Percentiles rank a stretch among this genome's conserved stretches.
These are phyloP conservation scores for Flaveria bidentis DNA, from an alignment of 129 eudicot genomes.

Conservation along the genomic window DNA sequence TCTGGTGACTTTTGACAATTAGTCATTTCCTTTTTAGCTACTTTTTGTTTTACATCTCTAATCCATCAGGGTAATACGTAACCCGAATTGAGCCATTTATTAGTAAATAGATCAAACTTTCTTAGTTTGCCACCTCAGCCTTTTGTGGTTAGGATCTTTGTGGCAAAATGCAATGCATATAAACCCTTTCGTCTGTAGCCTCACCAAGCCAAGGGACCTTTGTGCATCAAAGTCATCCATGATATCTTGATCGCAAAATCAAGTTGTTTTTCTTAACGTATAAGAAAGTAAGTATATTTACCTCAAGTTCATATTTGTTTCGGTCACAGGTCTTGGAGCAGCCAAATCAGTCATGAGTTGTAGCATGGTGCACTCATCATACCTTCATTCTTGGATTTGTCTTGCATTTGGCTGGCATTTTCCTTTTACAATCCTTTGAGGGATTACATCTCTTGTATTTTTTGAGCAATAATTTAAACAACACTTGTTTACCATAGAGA, in stretches of 20 bases:
- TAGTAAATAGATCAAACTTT: neutral
- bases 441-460: neutral
- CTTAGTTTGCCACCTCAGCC: too few relatives aligned
- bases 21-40: neutral
- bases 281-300: neutral
- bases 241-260: constrained; percentile 14
- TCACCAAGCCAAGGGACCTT: neutral
- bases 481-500: constrained; percentile 3
- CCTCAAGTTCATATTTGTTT: constrained; percentile 7
- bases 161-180: neutral
- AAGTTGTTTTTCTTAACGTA: neutral
- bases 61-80: neutral
- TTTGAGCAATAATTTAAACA: neutral
- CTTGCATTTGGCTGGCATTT: constrained; percentile 19
- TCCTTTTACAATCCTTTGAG: neutral
- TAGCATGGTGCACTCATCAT: constrained; percentile 4
- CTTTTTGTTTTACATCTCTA: too few relatives aligned
- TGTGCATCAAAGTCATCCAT: constrained; percentile 8
- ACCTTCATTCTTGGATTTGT: constrained; percentile 11
- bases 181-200: neutral
- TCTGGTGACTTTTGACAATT: neutral
- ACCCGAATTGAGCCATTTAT: neutral
- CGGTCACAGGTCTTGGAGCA: constrained; percentile 24
- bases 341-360: constrained; percentile 17
- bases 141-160: neutral